Evolutionary conservation across 2,329 filamentous ascomycete species (phyloP).

Genomic region (Penicillium verrucosum): DNA sequence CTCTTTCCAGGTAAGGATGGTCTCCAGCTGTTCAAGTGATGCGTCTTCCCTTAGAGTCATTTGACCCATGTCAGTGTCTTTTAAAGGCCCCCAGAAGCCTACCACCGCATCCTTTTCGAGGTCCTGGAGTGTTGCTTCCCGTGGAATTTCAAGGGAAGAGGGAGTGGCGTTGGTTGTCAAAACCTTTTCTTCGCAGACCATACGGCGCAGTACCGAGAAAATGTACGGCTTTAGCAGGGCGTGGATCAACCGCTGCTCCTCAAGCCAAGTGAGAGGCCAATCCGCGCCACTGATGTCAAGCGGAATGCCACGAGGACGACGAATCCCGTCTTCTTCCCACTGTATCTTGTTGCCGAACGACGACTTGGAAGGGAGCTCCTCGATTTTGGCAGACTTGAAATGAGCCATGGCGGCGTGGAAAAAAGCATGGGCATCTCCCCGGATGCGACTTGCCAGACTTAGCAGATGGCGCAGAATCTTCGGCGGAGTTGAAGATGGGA

Average conservation of each 20-base stretch:
- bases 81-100: neutral
- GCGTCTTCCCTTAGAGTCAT: no score
- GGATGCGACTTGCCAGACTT: neutral
- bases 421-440: neutral
- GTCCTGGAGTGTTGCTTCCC: neutral
- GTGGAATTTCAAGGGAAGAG: no score
- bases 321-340: neutral
- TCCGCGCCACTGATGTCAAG: neutral
- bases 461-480: neutral
- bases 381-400: neutral
- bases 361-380: no score
- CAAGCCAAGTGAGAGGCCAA: neutral
- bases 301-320: neutral
- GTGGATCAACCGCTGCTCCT: neutral
- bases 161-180: neutral
- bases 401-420: neutral
- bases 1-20: neutral
- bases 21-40: neutral
- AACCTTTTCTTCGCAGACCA: neutral
- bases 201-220: neutral
- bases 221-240: neutral
- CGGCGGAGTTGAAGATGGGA: neutral
- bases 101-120: neutral
- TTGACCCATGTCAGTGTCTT: no score
- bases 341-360: neutral